Evolutionary conservation across 164 flowering plant genomes (phyloP).

Genomic region (Malania oleifera): DNA sequence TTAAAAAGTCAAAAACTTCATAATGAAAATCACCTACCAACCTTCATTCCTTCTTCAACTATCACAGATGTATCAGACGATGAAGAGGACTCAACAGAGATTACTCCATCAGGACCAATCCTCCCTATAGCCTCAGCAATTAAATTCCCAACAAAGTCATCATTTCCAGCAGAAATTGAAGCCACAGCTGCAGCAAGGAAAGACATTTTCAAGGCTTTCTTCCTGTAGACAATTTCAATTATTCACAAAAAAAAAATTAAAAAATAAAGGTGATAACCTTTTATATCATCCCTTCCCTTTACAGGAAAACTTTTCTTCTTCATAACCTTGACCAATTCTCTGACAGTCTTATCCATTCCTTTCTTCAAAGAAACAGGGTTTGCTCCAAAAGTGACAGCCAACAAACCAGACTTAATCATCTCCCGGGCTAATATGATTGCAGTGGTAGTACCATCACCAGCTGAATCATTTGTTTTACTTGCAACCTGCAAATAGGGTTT

Average conservation of each 20-base stretch:
- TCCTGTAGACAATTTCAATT: neutral
- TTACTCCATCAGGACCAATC: slow-evolving; percentile 90
- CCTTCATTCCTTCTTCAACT: slow-evolving; percentile 95
- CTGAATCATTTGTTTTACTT: slow-evolving; percentile 66
- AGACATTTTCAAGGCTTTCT: neutral
- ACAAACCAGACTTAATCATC: slow-evolving; percentile 62
- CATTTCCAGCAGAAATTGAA: slow-evolving; percentile 89
- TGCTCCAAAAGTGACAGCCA: slow-evolving; percentile 82
- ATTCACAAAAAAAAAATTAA: slow-evolving; percentile 4
- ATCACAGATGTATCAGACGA: slow-evolving; percentile 64
- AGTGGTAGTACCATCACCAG: slow-evolving; percentile 99
- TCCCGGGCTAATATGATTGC: slow-evolving; percentile 82
- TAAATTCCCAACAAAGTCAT: slow-evolving; percentile 72
- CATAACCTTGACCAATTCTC: slow-evolving; percentile 59
- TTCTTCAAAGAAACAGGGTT: slow-evolving; percentile 73
- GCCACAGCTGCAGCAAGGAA: slow-evolving; percentile 67
- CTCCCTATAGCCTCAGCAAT: slow-evolving; percentile 77
- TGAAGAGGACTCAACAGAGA: slow-evolving; percentile 71
- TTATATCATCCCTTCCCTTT: slow-evolving; percentile 58
- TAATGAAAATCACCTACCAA: slow-evolving; percentile 13
- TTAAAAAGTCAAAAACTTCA: too few relatives aligned
- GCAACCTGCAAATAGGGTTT: slow-evolving; percentile 59
- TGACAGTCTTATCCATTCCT: slow-evolving; percentile 88
- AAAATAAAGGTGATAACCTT: slow-evolving; percentile 43
- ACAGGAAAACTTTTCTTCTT: slow-evolving; percentile 52